Evolutionary conservation across 441 rosid species (phyloP).

Genomic region (Gossypium aridum): DNA sequence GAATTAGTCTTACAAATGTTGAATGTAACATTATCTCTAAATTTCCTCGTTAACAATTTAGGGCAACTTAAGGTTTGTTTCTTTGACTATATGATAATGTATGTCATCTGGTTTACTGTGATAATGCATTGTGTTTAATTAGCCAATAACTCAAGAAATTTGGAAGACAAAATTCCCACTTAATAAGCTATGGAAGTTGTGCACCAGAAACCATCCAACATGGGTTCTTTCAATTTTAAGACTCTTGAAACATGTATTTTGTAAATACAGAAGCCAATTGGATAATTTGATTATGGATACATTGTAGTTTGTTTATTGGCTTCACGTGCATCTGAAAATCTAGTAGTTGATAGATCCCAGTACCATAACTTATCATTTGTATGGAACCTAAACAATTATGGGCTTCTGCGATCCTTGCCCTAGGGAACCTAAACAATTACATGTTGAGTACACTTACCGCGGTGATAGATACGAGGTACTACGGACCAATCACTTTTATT

Average conservation of each 20-base stretch:
- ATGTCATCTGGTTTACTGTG: neutral
- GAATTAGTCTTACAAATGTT: constrained; percentile 47
- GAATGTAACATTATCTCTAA: constrained; percentile 88
- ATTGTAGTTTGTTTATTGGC: neutral
- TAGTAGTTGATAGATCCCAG: neutral
- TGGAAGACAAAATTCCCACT: neutral
- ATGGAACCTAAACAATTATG: constrained; percentile 61
- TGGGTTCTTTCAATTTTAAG: neutral
- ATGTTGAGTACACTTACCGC: constrained; percentile 55
- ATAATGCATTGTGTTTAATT: neutral
- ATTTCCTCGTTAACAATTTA: constrained; percentile 81
- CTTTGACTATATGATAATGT: neutral
- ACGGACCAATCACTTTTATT: neutral
- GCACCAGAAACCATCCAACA: neutral
- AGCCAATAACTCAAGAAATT: neutral
- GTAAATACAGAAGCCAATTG: neutral
- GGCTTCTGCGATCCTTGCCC: constrained; percentile 99
- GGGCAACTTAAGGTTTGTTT: constrained; percentile 74
- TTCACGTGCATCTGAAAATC: neutral
- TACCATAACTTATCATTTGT: neutral
- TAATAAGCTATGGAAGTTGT: neutral
- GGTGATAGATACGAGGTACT: constrained; percentile 48
- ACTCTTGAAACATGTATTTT: neutral
- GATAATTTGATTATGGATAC: neutral
- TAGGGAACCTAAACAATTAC: constrained; percentile 67